These are phyloP conservation scores for bread wheat (Triticum aestivum) DNA, from an alignment of 176 grass and related monocot genomes.

Conservation along the genomic window DNA sequence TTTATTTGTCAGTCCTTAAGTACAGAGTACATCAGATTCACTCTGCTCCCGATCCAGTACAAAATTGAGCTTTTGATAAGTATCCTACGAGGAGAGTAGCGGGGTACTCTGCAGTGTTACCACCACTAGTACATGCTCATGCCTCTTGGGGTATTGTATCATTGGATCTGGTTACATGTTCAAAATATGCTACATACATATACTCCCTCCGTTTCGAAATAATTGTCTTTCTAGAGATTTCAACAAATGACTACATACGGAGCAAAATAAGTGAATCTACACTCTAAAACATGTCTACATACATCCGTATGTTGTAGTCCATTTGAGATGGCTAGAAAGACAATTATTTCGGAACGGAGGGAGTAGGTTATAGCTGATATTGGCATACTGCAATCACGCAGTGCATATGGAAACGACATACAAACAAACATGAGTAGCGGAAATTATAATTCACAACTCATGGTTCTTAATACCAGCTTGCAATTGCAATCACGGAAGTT, in stretches of 20 bases:
- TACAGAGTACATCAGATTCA: background rate
- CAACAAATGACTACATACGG: no score
- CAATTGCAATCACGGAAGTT: background rate
- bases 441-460: background rate
- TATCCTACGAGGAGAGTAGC: no score
- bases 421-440: background rate
- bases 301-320: no score
- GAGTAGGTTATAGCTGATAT: constrained; percentile 30
- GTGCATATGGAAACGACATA: background rate
- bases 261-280: no score
- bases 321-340: no score
- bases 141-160: constrained; percentile 5
- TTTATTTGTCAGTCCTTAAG: background rate
- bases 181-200: background rate
- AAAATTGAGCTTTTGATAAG: no score
- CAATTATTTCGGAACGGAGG: no score
- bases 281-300: no score
- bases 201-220: background rate
- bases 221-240: no score
- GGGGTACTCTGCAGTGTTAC: background rate
- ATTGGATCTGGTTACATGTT: background rate
- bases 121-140: constrained; percentile 2
- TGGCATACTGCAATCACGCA: background rate
- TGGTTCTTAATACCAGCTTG: constrained; percentile 23
- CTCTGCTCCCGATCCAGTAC: background rate